phyloP scores from a whole-genome alignment of 2,329 filamentous ascomycete genomes.

The Sclerotinia spermophila region DNA sequence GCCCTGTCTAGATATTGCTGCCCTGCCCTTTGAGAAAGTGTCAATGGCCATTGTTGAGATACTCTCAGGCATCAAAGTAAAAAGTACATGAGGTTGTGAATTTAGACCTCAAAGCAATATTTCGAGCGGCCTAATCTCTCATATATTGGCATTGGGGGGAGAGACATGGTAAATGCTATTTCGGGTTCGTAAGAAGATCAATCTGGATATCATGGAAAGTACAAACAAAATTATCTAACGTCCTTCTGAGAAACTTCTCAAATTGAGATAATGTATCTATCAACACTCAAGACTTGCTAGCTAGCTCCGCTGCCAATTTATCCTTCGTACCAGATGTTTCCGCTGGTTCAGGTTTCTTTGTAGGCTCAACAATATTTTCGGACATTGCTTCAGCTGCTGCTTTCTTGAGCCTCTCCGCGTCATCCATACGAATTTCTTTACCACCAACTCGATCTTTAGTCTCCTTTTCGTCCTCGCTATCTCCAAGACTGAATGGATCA shows the following conservation, averaged over 20 bases:
- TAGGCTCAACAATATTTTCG: conserved; percentile 39
- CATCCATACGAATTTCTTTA: conserved; percentile 53
- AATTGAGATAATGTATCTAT: background rate
- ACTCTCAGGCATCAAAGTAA: background rate
- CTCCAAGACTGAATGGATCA: conserved; percentile 93
- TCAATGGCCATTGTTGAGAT: background rate
- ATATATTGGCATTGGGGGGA: background rate
- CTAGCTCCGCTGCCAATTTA: conserved; percentile 33
- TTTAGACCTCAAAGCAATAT: background rate
- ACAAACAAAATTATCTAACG: background rate
- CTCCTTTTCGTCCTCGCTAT: conserved; percentile 90
- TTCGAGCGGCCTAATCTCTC: background rate
- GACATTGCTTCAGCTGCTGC: conserved; percentile 51
- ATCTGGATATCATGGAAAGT: conserved; percentile 8
- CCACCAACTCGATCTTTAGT: conserved; percentile 53
- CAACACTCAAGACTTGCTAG: conserved; percentile 27
- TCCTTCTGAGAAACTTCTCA: background rate
- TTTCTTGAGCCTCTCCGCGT: conserved; percentile 58
- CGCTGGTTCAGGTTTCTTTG: conserved; percentile 33
- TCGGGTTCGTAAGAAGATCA: background rate
- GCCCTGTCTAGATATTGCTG: background rate
- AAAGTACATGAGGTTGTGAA: background rate
- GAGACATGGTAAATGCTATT: background rate
- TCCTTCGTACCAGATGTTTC: conserved; percentile 35
- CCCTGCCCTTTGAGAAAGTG: background rate